Percentiles rank a stretch among this genome's conserved stretches.
These are phyloP conservation scores for Ophiostoma australiae DNA, from an alignment of 2,329 filamentous ascomycete genomes.

Conservation along the genomic window DNA sequence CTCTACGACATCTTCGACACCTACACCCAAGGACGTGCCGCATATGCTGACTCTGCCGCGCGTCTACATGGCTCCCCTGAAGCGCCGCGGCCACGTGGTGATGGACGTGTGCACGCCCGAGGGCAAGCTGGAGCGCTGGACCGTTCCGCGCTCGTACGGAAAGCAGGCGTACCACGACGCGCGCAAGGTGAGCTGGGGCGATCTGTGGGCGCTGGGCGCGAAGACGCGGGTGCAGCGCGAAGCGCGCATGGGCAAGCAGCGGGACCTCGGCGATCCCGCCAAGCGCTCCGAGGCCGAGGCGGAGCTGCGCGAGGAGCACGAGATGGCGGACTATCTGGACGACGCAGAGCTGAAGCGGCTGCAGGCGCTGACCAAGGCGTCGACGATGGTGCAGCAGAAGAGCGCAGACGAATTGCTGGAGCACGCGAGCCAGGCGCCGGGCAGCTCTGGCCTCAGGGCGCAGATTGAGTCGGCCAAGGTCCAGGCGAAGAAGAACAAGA, in stretches of 20 bases:
- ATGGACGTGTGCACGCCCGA: constrained; percentile 86
- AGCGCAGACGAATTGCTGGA: constrained; percentile 9
- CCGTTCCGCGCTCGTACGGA: constrained; percentile 74
- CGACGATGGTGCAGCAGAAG: neutral
- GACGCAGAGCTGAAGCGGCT: neutral
- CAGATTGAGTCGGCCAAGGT: constrained; percentile 8
- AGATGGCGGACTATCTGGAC: neutral
- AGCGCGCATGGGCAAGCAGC: constrained; percentile 51
- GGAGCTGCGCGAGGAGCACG: constrained; percentile 3
- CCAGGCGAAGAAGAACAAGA: constrained; percentile 15
- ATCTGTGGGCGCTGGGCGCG: constrained; percentile 90
- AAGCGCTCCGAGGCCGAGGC: neutral
- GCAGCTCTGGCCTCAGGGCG: neutral
- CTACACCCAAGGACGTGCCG: constrained; percentile 31
- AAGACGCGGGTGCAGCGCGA: constrained; percentile 69
- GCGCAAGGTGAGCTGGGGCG: constrained; percentile 84
- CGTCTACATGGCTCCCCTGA: constrained; percentile 72
- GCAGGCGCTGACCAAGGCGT: neutral
- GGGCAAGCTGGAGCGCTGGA: constrained; percentile 88
- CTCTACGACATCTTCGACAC: neutral
- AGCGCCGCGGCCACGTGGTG: constrained; percentile 80
- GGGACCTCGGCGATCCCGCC: neutral
- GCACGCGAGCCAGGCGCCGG: neutral
- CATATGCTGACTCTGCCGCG: constrained; percentile 71
- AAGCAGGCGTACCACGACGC: constrained; percentile 85